Percentiles rank a stretch among this genome's conserved stretches.
These are phyloP conservation scores for Oemleria cerasiformis DNA, from an alignment of 306 rosid genomes.

Conservation along the genomic window DNA sequence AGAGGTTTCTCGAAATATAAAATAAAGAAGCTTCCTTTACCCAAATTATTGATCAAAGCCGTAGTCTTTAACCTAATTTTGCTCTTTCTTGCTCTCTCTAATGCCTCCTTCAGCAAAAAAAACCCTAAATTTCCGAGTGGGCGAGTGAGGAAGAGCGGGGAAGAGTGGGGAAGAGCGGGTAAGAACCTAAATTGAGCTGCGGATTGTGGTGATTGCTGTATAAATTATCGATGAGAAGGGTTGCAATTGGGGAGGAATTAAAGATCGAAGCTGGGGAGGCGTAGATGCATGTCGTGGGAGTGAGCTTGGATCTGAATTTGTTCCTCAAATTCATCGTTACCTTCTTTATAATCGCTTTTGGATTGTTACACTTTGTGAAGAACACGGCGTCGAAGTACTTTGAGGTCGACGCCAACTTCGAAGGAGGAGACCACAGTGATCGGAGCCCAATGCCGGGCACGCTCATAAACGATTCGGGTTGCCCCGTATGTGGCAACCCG, in stretches of 20 bases:
- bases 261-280: conserved; percentile 33
- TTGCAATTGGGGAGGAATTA: conserved; percentile 28
- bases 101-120: not conserved
- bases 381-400: conserved; percentile 87
- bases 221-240: conserved; percentile 52
- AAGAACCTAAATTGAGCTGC: conserved; percentile 18
- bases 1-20: not conserved
- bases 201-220: not conserved
- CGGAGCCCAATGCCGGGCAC: conserved; percentile 56
- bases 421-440: conserved; percentile 36
- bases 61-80: not conserved
- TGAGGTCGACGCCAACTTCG: conserved; percentile 83
- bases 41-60: conserved; percentile 17
- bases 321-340: conserved; percentile 61
- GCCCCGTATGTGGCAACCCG: conserved; percentile 52
- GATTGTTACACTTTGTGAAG: conserved; percentile 58
- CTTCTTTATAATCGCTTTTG: conserved; percentile 41
- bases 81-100: not conserved
- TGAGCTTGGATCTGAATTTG: conserved; percentile 83
- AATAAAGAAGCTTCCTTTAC: not conserved
- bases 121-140: conserved; percentile 10
- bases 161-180: not conserved
- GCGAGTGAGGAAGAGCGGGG: not conserved
- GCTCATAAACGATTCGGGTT: conserved; percentile 31
- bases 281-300: conserved; percentile 87